Evolutionary conservation across 78 protist species (phyloP).

Genomic region (Dictyostelium firmibasis): DNA sequence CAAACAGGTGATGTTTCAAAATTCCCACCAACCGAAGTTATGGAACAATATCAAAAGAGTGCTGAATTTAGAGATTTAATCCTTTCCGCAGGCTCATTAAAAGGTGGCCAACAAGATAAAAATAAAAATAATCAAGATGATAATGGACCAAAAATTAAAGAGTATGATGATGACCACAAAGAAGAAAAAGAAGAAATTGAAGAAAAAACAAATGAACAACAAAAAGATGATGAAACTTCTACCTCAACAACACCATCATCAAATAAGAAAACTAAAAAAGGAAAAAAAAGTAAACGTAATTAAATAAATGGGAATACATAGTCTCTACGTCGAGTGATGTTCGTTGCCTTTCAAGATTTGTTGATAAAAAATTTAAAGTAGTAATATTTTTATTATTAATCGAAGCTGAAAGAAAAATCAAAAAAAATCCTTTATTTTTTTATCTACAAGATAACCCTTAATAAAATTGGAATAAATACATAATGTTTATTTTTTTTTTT

Average conservation of each 20-base stretch:
- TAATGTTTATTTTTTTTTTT: too few relatives aligned
- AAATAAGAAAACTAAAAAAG: background rate
- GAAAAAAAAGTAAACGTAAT: background rate
- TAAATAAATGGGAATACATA: too few relatives aligned
- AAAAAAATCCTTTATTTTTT: too few relatives aligned
- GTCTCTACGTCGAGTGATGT: background rate
- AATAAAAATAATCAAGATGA: background rate
- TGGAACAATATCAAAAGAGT: conserved; percentile 64
- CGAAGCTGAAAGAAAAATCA: too few relatives aligned
- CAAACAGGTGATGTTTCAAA: conserved; percentile 30
- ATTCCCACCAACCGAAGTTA: conserved; percentile 77
- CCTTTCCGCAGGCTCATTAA: background rate
- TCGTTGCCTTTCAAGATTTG: background rate
- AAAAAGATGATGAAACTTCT: background rate
- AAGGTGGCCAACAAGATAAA: background rate
- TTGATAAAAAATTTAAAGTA: too few relatives aligned
- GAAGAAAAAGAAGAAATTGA: background rate
- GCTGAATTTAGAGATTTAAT: conserved; percentile 51
- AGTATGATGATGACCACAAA: background rate
- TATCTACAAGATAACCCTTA: background rate
- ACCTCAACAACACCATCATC: background rate
- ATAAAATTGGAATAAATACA: background rate
- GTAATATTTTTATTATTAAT: too few relatives aligned
- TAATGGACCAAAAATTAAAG: background rate
- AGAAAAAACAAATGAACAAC: background rate